phyloP scores from a whole-genome alignment of 2,329 filamentous ascomycete genomes.

The Thermothelomyces thermophilus region DNA sequence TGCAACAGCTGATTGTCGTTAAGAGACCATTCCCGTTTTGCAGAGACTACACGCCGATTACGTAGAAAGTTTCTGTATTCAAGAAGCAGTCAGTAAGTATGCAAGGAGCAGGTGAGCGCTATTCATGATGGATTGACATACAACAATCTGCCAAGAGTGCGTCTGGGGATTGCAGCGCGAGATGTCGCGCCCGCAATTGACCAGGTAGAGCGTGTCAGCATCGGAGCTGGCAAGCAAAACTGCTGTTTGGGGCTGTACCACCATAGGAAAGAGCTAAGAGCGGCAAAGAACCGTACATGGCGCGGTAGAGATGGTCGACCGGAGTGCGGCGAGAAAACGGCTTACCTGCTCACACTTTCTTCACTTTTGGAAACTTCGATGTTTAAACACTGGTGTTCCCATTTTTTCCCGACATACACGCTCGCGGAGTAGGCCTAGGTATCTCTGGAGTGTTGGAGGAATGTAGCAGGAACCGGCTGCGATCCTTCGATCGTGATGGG shows the following conservation, averaged over 20 bases:
- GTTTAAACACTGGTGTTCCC: no score
- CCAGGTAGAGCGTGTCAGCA: constrained; percentile 8
- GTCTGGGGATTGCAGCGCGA: constrained; percentile 3
- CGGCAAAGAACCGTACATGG: constrained; percentile 2
- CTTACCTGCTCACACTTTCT: no score
- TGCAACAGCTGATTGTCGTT: constrained; percentile 1
- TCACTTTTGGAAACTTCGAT: no score
- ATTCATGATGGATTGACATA: background rate
- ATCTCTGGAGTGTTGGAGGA: no score
- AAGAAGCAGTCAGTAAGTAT: background rate
- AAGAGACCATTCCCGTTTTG: background rate
- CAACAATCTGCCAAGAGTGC: background rate
- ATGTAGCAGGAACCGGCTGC: no score
- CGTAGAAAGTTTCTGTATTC: constrained; percentile 5
- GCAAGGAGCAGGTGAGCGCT: background rate
- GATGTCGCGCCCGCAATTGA: background rate
- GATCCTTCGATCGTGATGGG: no score
- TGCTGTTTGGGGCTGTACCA: background rate
- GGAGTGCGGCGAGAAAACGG: no score
- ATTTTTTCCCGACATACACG: no score
- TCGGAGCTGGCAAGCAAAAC: constrained; percentile 4
- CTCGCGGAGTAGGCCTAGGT: no score
- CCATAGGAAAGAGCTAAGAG: constrained; percentile 1
- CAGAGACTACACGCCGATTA: constrained; percentile 1
- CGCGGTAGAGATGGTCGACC: no score